Percentiles rank a stretch among this genome's conserved stretches.
Conservation (phyloP, 345 rosid species). For the Eucalyptus fibrosa region DNA sequence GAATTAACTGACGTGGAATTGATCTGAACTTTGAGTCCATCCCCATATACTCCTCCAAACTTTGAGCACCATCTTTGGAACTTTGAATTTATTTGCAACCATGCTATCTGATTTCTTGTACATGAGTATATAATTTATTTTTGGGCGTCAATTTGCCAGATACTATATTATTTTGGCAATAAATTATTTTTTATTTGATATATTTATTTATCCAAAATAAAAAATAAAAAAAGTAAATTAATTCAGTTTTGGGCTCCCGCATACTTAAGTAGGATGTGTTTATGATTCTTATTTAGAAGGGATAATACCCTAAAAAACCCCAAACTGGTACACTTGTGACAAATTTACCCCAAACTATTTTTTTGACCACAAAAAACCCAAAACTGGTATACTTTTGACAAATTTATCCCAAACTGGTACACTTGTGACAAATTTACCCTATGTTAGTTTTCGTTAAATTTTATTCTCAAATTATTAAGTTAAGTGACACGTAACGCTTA, state of each 20-base stretch:
- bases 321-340: no score
- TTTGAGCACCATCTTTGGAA: neutral
- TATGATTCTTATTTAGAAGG: neutral
- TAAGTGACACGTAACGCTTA: no score
- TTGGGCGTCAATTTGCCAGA: neutral
- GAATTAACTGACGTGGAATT: accelerated
- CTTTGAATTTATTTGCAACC: neutral
- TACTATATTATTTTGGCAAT: neutral
- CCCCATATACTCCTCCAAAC: neutral
- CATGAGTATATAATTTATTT: neutral
- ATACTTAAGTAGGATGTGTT: neutral
- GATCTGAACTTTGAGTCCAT: neutral
- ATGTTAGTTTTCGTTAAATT: no score
- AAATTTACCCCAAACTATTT: no score
- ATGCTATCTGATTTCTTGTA: neutral
- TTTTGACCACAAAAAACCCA: no score
- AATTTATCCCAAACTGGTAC: no score
- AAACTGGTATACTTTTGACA: no score
- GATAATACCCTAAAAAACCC: no score
- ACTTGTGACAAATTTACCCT: no score
- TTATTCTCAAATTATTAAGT: no score
- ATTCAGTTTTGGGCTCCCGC: neutral
- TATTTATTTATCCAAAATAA: neutral
- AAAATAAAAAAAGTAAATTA: neutral
- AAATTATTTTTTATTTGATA: neutral